Base-by-base conservation (phyloP, 805 yeast species). In the Zygosaccharomyces siamensis region DNA sequence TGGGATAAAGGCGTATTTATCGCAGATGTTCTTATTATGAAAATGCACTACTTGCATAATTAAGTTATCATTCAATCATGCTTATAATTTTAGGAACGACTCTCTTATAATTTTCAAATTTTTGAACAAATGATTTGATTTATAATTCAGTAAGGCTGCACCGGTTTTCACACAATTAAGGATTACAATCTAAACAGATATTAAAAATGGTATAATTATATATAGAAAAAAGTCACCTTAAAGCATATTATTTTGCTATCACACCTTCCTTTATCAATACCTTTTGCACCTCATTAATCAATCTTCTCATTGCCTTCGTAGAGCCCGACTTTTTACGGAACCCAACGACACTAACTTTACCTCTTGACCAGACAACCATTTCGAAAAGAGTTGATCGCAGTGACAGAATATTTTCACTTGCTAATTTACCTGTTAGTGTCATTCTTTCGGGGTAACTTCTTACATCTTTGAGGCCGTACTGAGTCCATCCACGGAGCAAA, bases 291-390 rank as follows among this genome's bases (percentile, higher is more conserved):
- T 85, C 90, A 48, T 67, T 70, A 52, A 78, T 78, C 55, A 85
- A 70, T 52, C 80, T 80, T 31, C 69, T 75, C 45, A 85, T 76
- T 5, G 88, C 79, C 54, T 77, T 79, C 28, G 73, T 67, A 1
- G 89, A 83, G 5, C 93, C 93, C 54, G 78, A 80, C 28, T 77
- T 75, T 62, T 81, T 80, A 18, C 75, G 77, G 59, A 86, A 81
- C 12, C 75, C 75, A 31, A 85, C 68, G 50, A 73, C 77, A 39
- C 87, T 80, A 43, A 67, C 68, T 42, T 67, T 77, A 65, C 70
- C 78, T 45, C 78, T 69, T 32, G 71, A 55, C 37, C 52, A 55
- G 33, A 84, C 72, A 55, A 71, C 71, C 56, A 86, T 75, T 51
- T 79, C 76, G 64, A 85, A 84, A 54, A 76, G 74, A 54, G 88